phyloP scores from a whole-genome alignment of 1,284 basidiomycete genomes.

The Cutaneotrichosporon sp. region DNA sequence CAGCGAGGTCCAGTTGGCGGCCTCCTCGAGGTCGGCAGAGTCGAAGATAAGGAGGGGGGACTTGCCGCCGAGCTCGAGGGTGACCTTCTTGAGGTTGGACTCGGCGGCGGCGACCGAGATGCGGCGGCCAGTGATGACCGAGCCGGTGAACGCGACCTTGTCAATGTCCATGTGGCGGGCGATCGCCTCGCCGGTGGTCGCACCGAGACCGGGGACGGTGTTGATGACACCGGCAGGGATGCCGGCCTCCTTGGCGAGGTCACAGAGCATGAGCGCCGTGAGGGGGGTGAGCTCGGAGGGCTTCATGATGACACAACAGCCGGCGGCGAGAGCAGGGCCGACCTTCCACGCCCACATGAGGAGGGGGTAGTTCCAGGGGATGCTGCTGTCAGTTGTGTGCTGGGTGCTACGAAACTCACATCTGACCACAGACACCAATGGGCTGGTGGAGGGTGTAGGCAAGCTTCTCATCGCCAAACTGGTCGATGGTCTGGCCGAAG shows the following conservation, averaged over 20 bases:
- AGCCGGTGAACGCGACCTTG: slow-evolving; percentile 63
- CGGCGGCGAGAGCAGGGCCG: slow-evolving; percentile 79
- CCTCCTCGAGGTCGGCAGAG: slow-evolving; percentile 66
- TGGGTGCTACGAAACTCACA: slow-evolving; percentile 62
- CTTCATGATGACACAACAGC: slow-evolving; percentile 56
- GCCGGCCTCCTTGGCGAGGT: slow-evolving; percentile 56
- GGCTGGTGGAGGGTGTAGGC: slow-evolving; percentile 89
- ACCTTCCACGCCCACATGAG: slow-evolving; percentile 93
- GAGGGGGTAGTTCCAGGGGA: slow-evolving; percentile 91
- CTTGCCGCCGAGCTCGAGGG: slow-evolving; percentile 60
- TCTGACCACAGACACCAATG: slow-evolving; percentile 88
- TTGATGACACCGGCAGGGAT: slow-evolving; percentile 91
- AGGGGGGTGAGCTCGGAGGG: slow-evolving; percentile 89
- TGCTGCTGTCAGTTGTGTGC: slow-evolving; percentile 61
- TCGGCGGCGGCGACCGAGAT: slow-evolving; percentile 81
- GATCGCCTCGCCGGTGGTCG: slow-evolving; percentile 80
- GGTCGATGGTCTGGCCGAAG: slow-evolving; percentile 55
- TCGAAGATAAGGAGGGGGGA: slow-evolving; percentile 56
- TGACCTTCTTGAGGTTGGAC: slow-evolving; percentile 75
- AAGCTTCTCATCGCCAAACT: slow-evolving; percentile 62
- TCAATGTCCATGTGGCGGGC: slow-evolving; percentile 74
- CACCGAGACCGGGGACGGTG: slow-evolving; percentile 77
- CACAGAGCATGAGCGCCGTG: slow-evolving; percentile 68
- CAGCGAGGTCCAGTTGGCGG: slow-evolving; percentile 59
- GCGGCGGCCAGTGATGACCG: slow-evolving; percentile 76